Base-by-base conservation (phyloP, 495 filamentous ascomycete species). In the Penicillium simplicissimum region DNA sequence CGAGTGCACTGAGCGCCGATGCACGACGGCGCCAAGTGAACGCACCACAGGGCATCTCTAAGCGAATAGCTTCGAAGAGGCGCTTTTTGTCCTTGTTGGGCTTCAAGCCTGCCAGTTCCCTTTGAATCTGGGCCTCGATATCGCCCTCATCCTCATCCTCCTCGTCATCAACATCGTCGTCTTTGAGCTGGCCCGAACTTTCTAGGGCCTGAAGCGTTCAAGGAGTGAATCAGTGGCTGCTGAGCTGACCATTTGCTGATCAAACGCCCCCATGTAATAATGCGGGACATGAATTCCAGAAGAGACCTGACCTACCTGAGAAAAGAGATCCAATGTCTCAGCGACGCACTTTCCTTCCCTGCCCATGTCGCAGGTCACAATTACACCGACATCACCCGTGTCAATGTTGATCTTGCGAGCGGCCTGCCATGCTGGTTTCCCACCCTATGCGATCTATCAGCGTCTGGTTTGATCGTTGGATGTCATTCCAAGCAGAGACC, bases 361-460 rank as follows among this genome's bases (percentile, higher is more conserved):
- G 54, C 85, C 86, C 73, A 87, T 87, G 35, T 92, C 88, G 69
- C 93, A 97, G 1, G 96, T 96, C 28, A 89, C 85, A 84, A 94
- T 97, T 33, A 98, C 89, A 11, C 95, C 95, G 47, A 82, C 79
- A 71, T 95, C 91, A 15, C 95, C 95, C 25, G 86, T 79, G 63
- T 91, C 86, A 59, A 92, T 84, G 40, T 49, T 65, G 23, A 67
- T 55, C 45, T 60, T 42, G 25, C 58, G 72, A n/a, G 52, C 40
- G 21, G 71, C 66, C 10, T 62, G 57, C 65, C 73, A 77, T 43
- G 69, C 68, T 55, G 67, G 71, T 60, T 66, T 71, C 25, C 58
- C 67, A 14, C 73, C 72, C 60, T 77, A 67, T 66, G 71, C 40
- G 58, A 57, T 58, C 36, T 55, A 21, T 57, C 40, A 57, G 70